Evolutionary conservation across 2,329 filamentous ascomycete genomes (phyloP).

Genomic region (Fusarium floridanum): DNA sequence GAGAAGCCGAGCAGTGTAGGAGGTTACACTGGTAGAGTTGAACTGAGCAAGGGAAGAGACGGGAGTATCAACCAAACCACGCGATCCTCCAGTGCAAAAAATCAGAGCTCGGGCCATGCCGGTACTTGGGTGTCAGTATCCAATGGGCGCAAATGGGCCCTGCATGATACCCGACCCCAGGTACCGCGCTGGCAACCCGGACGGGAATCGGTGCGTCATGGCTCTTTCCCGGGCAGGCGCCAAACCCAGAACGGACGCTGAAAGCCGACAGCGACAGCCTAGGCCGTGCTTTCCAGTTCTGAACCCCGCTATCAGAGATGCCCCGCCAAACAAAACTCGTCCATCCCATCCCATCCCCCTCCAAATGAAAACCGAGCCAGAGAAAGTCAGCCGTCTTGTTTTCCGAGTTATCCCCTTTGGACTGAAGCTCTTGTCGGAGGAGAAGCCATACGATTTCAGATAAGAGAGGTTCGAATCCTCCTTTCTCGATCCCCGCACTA

Average conservation of each 20-base stretch:
- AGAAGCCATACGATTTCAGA: slow-evolving; percentile 10
- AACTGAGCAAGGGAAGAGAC: not conserved
- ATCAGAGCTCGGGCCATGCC: slow-evolving; percentile 41
- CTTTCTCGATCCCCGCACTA: slow-evolving; percentile 12
- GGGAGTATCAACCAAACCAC: not conserved
- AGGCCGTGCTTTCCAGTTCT: slow-evolving; percentile 10
- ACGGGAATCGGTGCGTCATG: slow-evolving; percentile 34
- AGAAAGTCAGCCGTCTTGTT: slow-evolving; percentile 15
- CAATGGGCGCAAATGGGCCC: slow-evolving; percentile 23
- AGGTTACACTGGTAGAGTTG: slow-evolving; percentile 3
- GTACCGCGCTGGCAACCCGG: slow-evolving; percentile 29
- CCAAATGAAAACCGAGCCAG: slow-evolving; percentile 19
- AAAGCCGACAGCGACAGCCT: not conserved
- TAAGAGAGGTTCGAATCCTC: slow-evolving; percentile 13
- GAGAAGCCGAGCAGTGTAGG: not conserved
- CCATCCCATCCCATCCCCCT: slow-evolving; percentile 25
- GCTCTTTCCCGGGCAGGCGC: slow-evolving; percentile 19
- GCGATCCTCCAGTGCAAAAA: slow-evolving; percentile 18
- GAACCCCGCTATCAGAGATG: slow-evolving; percentile 43
- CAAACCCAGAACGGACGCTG: slow-evolving; percentile 38
- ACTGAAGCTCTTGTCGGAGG: slow-evolving; percentile 4
- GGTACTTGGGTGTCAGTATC: slow-evolving; percentile 36
- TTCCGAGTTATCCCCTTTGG: slow-evolving; percentile 38
- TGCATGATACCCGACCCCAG: slow-evolving; percentile 30
- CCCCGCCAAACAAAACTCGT: slow-evolving; percentile 48